Percentiles rank a stretch among this genome's conserved stretches.
These are phyloP conservation scores for Trichosporon ovoides DNA, from an alignment of 1,284 basidiomycete species.

Conservation along the genomic window DNA sequence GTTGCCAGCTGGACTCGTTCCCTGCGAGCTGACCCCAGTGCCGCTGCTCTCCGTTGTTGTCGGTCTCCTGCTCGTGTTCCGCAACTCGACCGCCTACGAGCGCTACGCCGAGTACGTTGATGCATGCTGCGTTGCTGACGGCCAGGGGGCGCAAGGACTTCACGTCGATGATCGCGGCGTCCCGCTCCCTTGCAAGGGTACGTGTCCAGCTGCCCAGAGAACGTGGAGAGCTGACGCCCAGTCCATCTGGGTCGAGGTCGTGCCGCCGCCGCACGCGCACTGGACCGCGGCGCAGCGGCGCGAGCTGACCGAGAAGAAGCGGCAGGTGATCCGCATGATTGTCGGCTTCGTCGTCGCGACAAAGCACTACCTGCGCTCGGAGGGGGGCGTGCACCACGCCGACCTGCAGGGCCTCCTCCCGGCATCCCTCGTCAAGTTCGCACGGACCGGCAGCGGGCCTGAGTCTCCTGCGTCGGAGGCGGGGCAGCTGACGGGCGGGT, in stretches of 20 bases:
- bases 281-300: constrained; percentile 27
- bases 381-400: constrained; percentile 43
- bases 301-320: constrained; percentile 65
- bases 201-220: constrained; percentile 4
- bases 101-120: constrained; percentile 41
- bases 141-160: constrained; percentile 78
- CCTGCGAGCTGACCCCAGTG: constrained; percentile 49
- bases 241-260: constrained; percentile 72
- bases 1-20: too few relatives aligned
- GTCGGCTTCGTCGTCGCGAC: constrained; percentile 48
- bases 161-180: constrained; percentile 48
- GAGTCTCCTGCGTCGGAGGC: not conserved
- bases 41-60: constrained; percentile 85
- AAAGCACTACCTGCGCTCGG: constrained; percentile 45
- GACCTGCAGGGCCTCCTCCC: constrained; percentile 41
- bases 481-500: not conserved
- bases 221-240: constrained; percentile 13
- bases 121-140: constrained; percentile 49
- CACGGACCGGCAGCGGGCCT: constrained; percentile 7
- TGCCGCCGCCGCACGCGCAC: constrained; percentile 52
- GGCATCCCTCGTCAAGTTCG: constrained; percentile 26
- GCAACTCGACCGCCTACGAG: constrained; percentile 48
- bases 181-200: constrained; percentile 58
- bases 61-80: constrained; percentile 59
- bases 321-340: constrained; percentile 62